These are phyloP conservation scores for Tuber umbilicatum DNA, from an alignment of 495 filamentous ascomycete genomes.

Conservation along the genomic window DNA sequence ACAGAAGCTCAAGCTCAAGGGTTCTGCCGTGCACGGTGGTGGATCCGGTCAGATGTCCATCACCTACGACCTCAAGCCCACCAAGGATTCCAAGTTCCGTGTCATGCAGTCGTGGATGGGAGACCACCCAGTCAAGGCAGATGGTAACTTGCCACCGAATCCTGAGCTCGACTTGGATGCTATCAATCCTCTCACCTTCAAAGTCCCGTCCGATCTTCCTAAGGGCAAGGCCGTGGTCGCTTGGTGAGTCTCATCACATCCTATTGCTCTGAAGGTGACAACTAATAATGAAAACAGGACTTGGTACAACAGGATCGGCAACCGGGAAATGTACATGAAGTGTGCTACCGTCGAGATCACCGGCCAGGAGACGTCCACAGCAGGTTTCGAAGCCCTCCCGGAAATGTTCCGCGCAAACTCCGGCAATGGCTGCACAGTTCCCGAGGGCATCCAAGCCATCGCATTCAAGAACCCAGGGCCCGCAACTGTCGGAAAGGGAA, in stretches of 20 bases:
- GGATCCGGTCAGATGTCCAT: slow-evolving; percentile 82
- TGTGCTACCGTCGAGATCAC: slow-evolving; percentile 63
- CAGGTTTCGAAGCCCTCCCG: slow-evolving; percentile 51
- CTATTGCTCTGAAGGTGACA: background rate
- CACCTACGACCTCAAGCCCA: slow-evolving; percentile 63
- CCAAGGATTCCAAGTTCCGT: slow-evolving; percentile 46
- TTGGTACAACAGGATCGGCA: slow-evolving; percentile 86
- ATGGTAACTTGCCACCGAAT: slow-evolving; percentile 45
- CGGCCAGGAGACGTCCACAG: slow-evolving; percentile 44
- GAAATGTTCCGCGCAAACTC: slow-evolving; percentile 78
- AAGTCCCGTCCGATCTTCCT: slow-evolving; percentile 53
- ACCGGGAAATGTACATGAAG: slow-evolving; percentile 95
- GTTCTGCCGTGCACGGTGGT: slow-evolving; percentile 68
- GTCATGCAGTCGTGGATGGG: slow-evolving; percentile 58
- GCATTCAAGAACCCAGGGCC: slow-evolving; percentile 38
- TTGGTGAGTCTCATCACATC: slow-evolving; percentile 46
- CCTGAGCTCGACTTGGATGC: slow-evolving; percentile 14
- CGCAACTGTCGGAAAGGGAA: slow-evolving; percentile 13
- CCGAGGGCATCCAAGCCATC: slow-evolving; percentile 25
- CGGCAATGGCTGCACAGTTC: slow-evolving; percentile 41
- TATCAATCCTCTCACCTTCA: slow-evolving; percentile 49
- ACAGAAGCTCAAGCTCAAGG: slow-evolving; percentile 53
- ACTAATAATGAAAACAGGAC: slow-evolving; percentile 44
- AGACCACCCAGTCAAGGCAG: slow-evolving; percentile 66
- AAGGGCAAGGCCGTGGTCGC: slow-evolving; percentile 62